Evolutionary conservation across 495 filamentous ascomycete species (phyloP), one percentile per base, ranked within the genome.

Genomic region (Aspergillus indologenus): DNA sequence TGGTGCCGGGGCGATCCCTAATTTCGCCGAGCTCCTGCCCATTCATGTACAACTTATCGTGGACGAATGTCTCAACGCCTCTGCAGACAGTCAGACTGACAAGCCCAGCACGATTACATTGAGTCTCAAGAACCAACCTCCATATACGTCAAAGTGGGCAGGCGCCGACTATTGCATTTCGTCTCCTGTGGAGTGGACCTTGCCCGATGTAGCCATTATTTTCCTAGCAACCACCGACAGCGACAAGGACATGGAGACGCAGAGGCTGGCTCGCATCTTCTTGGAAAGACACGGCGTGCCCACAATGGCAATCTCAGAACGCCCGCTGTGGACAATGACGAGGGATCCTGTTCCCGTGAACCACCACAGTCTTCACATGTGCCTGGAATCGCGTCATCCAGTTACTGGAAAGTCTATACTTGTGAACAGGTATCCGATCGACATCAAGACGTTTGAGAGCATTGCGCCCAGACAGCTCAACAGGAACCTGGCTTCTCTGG

Each of bases 31-130:
- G 64, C 83, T 91, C 21, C 84, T 90, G 55, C 84, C 90, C 8
- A 88, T 91, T 64, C 85, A 90, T 59, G 82, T 85, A 24, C 88
- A 91, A 64, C 83, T 92, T 60, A 83, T 85, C 57, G 86, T 92
- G 20, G 87, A 91, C 58, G 84, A 90, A 54, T 91, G 89, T 64
- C 77, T 77, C 42, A 76, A 74, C 15, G 88, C 87, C 20, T 69
- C 70, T 21, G 75, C 72, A 6, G 67, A 79, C 15, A 65, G 72
- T 45, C 70, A 70, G 29, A 70, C 75, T 18, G 72, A 69, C 54
- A 74, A 71, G 12, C 70, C 75, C 40, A 75, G 72, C 49, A 75
- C 75, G 19, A 71, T 88, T 56, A 78, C 75, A 24, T 61, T 92
- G 61, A 80, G 72, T 20, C 72, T 90, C 54, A 86, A 87, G 62